phyloP scores from a whole-genome alignment of 257 asterid species.

The Avicennia marina region DNA sequence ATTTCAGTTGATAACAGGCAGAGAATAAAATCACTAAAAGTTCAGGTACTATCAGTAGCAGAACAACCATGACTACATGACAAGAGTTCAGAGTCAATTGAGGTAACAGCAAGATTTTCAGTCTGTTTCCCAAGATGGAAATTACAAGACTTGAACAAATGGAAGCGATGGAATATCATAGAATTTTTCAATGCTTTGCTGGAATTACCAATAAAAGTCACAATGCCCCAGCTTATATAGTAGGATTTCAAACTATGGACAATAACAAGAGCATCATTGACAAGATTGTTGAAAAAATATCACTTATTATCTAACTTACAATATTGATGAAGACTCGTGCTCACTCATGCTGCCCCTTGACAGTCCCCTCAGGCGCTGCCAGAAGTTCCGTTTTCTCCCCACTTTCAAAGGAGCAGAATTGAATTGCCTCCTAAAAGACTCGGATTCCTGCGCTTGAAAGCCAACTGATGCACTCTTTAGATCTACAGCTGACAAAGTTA shows the following conservation, averaged over 20 bases:
- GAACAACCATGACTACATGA: too few species aligned
- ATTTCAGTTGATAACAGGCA: too few species aligned
- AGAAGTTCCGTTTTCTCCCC: constrained; percentile 50
- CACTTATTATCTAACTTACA: too few species aligned
- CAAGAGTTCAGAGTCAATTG: too few species aligned
- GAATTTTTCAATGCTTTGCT: too few species aligned
- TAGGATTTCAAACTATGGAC: background rate
- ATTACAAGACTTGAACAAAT: too few species aligned
- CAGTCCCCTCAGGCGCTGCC: constrained; percentile 58
- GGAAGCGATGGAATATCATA: too few species aligned
- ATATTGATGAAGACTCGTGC: constrained; percentile 42
- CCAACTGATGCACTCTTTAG: constrained; percentile 38
- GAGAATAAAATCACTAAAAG: too few species aligned
- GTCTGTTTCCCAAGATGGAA: too few species aligned
- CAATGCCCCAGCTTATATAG: constrained; percentile 1
- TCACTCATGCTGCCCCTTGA: constrained; percentile 86
- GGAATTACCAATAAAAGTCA: too few species aligned
- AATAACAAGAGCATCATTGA: background rate
- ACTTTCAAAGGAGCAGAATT: constrained; percentile 72
- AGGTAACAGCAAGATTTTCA: too few species aligned
- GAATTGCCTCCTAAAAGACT: constrained; percentile 68
- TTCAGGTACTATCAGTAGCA: too few species aligned
- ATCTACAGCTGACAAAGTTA: constrained; percentile 44
- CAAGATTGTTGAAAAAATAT: background rate
- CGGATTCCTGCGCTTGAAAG: constrained; percentile 44